Base-by-base conservation (phyloP, 768 basidiomycete species). In the Amanita thiersii region DNA sequence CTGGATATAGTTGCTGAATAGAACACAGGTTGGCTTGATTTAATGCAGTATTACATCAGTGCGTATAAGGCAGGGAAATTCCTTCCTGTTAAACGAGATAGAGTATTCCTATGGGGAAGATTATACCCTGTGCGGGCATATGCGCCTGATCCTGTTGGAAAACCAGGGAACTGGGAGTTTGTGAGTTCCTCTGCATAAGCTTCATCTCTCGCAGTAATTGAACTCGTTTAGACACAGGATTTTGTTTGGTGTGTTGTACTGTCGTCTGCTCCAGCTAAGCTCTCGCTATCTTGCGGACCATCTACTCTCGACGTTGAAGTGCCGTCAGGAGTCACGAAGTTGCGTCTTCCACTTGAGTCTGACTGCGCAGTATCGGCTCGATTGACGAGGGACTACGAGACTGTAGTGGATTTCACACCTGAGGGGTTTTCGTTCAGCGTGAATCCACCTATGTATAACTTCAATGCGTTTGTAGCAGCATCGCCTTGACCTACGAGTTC, bases 1-100 rank as follows among this genome's bases (percentile, higher is more conserved):
- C n/a, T 11, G 18, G 24, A 18, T 10, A 23, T 15, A n/a, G 12
- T 11, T 28, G 1, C 19, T 25, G 26, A 25, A n/a, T n/a, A n/a
- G n/a, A n/a, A 14, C 19, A 9, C 31, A 56, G 62, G 52, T n/a
- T 81, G 73, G 68, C 68, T 80, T 10, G 61, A 69, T 41, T 68
- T 81, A 52, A 68, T 69, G 38, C 62, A 66, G n/a, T 73, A 73
- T 55, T 78, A 73, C 52, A 68, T 72, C 37, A 51, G 45, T 6
- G 72, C 68, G 4, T 81, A 66, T 66, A 81, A 80, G 61, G 72
- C 65, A 19, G 81, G 81, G 12, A 34, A 38, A 0, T 79, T 72
- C 48, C 73, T 79, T 7, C 2, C 55, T 18, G 62, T 81, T 39
- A 44, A 55, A 1, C 57, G 68, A 44, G 79, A 82, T 53, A 58